Percentiles rank a stretch among this genome's conserved stretches.
phyloP scores from a whole-genome alignment of 2,329 filamentous ascomycete genomes.

The Aspergillus ruber region DNA sequence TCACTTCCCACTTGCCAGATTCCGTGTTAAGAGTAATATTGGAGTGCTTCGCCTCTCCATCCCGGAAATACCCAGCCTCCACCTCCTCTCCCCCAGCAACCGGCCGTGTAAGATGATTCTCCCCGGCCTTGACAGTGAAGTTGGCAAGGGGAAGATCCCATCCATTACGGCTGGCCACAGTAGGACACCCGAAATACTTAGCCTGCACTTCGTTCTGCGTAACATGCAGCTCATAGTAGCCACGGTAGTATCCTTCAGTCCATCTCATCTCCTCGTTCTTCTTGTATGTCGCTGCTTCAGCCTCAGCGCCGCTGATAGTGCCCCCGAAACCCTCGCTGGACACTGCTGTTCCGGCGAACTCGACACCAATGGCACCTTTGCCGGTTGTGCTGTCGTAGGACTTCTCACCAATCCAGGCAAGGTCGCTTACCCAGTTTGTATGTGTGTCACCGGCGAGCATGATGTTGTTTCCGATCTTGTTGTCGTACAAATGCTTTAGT shows the following conservation, averaged over 20 bases:
- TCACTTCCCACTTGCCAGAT: conserved; percentile 18
- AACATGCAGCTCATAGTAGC: conserved; percentile 63
- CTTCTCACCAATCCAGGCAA: conserved; percentile 51
- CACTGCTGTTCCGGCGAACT: conserved; percentile 63
- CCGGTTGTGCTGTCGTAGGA: conserved; percentile 50
- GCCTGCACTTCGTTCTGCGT: conserved; percentile 54
- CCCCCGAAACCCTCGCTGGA: conserved; percentile 55
- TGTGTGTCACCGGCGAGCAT: conserved; percentile 67
- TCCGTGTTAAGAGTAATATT: conserved; percentile 30
- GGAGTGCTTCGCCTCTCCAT: conserved; percentile 23
- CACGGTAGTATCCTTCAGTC: conserved; percentile 67
- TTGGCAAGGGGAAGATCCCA: conserved; percentile 63
- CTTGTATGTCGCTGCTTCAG: conserved; percentile 42
- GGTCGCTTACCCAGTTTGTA: conserved; percentile 57
- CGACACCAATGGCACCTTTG: conserved; percentile 53
- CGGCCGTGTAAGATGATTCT: conserved; percentile 52
- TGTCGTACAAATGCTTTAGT: conserved; percentile 57
- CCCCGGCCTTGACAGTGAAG: conserved; percentile 60
- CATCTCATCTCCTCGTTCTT: conserved; percentile 62
- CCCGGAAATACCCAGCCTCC: conserved; percentile 33
- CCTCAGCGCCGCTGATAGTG: conserved; percentile 49
- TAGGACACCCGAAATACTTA: conserved; percentile 51
- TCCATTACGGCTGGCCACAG: conserved; percentile 42
- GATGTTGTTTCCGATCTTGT: conserved; percentile 66
- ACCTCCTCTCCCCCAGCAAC: conserved; percentile 41